Base-by-base conservation (phyloP, 345 rosid genomes). In the Atalantia buxifolia region DNA sequence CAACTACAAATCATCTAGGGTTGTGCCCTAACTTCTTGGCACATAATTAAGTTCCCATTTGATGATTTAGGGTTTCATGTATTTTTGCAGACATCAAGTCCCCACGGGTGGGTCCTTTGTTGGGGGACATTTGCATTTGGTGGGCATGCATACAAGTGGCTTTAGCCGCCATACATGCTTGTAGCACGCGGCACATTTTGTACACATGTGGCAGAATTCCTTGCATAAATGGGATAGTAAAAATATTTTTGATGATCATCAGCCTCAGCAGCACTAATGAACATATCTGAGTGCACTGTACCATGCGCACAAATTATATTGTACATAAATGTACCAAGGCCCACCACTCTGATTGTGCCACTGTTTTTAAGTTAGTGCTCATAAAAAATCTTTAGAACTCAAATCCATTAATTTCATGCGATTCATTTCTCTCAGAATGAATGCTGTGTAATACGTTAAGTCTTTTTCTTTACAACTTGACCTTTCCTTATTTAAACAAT, bases 231-330 rank as follows among this genome's bases (percentile, higher is more conserved):
- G 28, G 48, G 64, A n/a, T 73, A 33, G 59, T 50, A 30, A 45
- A 45, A 45, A 45, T 45, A 45, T 45, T 45, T 45, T 45, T 45
- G 50, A 42, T 12, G 50, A 45, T 45, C 50, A 45, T 45, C 50
- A 45, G 50, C 50, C 50, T 45, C 18, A 13, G 50, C 50, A 45
- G 50, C 50, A 45, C 86, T 81, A 62, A 74, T 78, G 79, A 69
- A 83, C 78, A 63, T 67, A 31, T 71, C 80, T 77, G 86, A 88
- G 94, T 93, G 94, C 89, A 92, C 96, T 89, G 94, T 93, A 84
- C 84, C 98, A 93, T 87, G 98, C 91, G 93, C 90, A 87, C 87
- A 87, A 66, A 79, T 74, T 33, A 57, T 69, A 57, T 80, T 72
- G 63, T 78, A 70, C 74, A 75, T 35, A 74, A 75, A 71, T 74